A percentile compares a stretch with the other conserved stretches of the same genome.
phyloP scores from a whole-genome alignment of 352 stramenopile species.

The Globisporangium canariense region DNA sequence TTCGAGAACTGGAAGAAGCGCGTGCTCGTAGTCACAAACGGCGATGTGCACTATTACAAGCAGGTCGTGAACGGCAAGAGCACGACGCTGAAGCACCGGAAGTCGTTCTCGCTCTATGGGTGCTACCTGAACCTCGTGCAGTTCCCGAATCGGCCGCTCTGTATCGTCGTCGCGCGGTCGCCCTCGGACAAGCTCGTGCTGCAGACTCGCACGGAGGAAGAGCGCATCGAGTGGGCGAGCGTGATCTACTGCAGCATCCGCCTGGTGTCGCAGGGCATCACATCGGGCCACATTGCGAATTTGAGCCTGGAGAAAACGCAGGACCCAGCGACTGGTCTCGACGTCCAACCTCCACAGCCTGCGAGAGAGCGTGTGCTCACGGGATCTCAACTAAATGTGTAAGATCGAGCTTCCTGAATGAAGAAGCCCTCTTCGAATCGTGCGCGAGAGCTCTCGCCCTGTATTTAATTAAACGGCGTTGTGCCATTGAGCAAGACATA shows the following conservation, averaged over 20 bases:
- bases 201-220: constrained; percentile 56
- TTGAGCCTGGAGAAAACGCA: constrained; percentile 53
- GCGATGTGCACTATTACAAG: constrained; percentile 84
- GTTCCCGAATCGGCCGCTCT: constrained; percentile 66
- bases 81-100: constrained; percentile 69
- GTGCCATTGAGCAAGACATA: not conserved
- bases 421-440: not conserved
- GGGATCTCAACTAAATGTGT: not conserved
- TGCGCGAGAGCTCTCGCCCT: not conserved
- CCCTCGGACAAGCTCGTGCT: constrained; percentile 85
- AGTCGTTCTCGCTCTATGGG: constrained; percentile 79
- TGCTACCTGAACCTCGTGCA: constrained; percentile 84
- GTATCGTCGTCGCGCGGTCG: constrained; percentile 80
- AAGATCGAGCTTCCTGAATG: not conserved
- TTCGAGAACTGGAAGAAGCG: constrained; percentile 88
- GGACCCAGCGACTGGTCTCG: not conserved
- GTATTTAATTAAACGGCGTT: constrained; percentile 1
- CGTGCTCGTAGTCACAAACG: constrained; percentile 75
- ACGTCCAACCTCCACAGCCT: not conserved
- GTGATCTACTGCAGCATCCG: constrained; percentile 87
- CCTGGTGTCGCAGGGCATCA: constrained; percentile 85
- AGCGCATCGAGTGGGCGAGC: constrained; percentile 86
- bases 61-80: constrained; percentile 39
- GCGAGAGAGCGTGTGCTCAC: constrained; percentile 2
- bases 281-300: constrained; percentile 72